Base-by-base conservation (phyloP, 139 green algal species). In the Chlorella sp. region DNA sequence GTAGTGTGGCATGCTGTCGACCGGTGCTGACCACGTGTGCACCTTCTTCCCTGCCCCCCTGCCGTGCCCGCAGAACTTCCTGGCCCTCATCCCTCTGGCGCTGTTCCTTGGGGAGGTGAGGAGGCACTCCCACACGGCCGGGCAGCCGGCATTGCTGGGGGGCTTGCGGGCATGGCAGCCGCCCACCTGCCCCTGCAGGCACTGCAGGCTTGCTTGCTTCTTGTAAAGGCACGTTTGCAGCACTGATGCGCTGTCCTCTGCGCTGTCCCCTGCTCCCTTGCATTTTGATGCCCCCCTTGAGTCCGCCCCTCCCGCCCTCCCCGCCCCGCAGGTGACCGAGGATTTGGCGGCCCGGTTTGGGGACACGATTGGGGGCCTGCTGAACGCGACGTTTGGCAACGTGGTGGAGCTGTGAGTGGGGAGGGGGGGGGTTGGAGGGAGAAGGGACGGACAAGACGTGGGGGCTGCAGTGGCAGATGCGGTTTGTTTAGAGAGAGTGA, bases 301-400 rank as follows among this genome's bases (percentile, higher is more conserved):
- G n/a, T 26, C 11, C 64, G 16, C 11, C 64, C 64, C 64, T 28
- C 64, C 64, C 64, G 64, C 64, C 64, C 21, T 2, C n/a, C n/a
- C n/a, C n/a, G n/a, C n/a, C n/a, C 64, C 21, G 21, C 64, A 71
- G 64, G 64, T 98, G 36, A 99, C 97, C 1, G 97, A 99, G 92
- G 96, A 98, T 73, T 91, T 98, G 76, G 96, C 96, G 0, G 83
- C 97, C 21, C 91, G 96, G 1, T 97, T 97, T 83, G 96, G 96
- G 0, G 92, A 97, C 64, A 94, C 89, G 34, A 88, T 95, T 19
- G 96, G 96, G 37, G 96, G 96, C 22, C 88, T 97, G 79, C 88
- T 97, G 28, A 99, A 99, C 91, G 97, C 97, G 14, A 98, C 97
- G 7, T 99, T 99, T 92, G 97, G 97, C 85, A 99, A 99, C 83